phyloP scores from a whole-genome alignment of 2,329 filamentous ascomycete species.

The Aspergillus brasiliensis region DNA sequence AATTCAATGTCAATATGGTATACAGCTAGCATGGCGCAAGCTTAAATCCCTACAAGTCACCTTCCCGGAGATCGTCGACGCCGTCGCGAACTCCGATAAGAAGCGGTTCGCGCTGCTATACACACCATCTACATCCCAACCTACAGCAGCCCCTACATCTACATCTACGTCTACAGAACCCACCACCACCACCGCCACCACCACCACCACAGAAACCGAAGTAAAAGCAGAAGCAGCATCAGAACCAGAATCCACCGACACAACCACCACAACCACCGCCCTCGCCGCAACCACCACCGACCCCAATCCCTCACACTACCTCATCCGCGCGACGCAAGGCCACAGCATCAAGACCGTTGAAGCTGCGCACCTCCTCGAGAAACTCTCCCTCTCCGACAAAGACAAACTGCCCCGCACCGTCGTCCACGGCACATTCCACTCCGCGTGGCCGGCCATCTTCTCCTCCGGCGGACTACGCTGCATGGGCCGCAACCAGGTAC shows the following conservation, averaged over 20 bases:
- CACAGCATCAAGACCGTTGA: slow-evolving; percentile 77
- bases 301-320: slow-evolving; percentile 67
- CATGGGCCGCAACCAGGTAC: slow-evolving; percentile 87
- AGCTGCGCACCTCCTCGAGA: slow-evolving; percentile 68
- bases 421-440: slow-evolving; percentile 87
- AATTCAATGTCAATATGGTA: neutral
- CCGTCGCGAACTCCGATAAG: slow-evolving; percentile 79
- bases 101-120: slow-evolving; percentile 82
- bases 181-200: too few species aligned
- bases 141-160: slow-evolving; percentile 8
- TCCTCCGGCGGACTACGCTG: slow-evolving; percentile 73
- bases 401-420: slow-evolving; percentile 62
- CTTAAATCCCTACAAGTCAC: slow-evolving; percentile 72
- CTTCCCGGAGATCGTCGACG: slow-evolving; percentile 69
- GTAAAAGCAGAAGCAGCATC: neutral
- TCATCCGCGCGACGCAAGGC: slow-evolving; percentile 95
- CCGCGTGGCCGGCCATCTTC: slow-evolving; percentile 74
- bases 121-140: slow-evolving; percentile 35
- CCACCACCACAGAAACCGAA: neutral
- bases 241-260: neutral
- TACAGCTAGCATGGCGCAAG: slow-evolving; percentile 58
- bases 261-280: slow-evolving; percentile 37
- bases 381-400: slow-evolving; percentile 62
- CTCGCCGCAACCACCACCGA: slow-evolving; percentile 47
- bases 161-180: neutral